Conservation (phyloP, 1,139 yeast species). For the Geotrichum histeridarum region DNA sequence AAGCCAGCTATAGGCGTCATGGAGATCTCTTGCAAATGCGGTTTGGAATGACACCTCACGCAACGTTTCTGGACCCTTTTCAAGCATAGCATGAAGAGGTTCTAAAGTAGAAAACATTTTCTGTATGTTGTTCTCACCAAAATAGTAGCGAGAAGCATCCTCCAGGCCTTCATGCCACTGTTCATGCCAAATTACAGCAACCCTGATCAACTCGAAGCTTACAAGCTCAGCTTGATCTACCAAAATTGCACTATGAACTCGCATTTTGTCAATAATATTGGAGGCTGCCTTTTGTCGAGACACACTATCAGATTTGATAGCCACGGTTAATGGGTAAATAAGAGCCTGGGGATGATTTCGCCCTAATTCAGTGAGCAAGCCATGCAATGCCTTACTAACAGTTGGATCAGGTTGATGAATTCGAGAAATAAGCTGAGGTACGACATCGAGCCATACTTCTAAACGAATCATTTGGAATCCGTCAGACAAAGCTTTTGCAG, state of each 20-base stretch:
- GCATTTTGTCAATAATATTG: conserved; percentile 86
- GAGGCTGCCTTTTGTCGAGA: conserved; percentile 88
- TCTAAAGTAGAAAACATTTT: conserved; percentile 90
- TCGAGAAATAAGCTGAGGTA: conserved; percentile 92
- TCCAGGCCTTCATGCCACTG: conserved; percentile 98
- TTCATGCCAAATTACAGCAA: conserved; percentile 96
- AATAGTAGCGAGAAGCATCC: conserved; percentile 89
- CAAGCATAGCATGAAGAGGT: conserved; percentile 59
- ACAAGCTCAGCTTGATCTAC: conserved; percentile 93
- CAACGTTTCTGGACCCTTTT: conserved; percentile 78
- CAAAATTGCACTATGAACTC: conserved; percentile 74
- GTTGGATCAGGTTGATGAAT: conserved; percentile 91
- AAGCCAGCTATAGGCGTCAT: conserved; percentile 93
- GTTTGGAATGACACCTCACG: conserved; percentile 91
- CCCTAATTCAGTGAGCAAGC: conserved; percentile 80
- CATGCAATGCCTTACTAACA: conserved; percentile 75
- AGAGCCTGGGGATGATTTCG: conserved; percentile 96
- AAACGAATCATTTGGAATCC: conserved; percentile 86
- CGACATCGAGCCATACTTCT: conserved; percentile 91
- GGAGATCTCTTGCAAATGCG: conserved; percentile 87
- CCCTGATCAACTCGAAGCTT: conserved; percentile 88
- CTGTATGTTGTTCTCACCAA: conserved; percentile 91
- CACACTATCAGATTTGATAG: conserved; percentile 87
- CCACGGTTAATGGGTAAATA: conserved; percentile 92
- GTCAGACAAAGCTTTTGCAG: conserved; percentile 84